Evolutionary conservation across 768 basidiomycete species (phyloP).

Genomic region (Tylopilus felleus): DNA sequence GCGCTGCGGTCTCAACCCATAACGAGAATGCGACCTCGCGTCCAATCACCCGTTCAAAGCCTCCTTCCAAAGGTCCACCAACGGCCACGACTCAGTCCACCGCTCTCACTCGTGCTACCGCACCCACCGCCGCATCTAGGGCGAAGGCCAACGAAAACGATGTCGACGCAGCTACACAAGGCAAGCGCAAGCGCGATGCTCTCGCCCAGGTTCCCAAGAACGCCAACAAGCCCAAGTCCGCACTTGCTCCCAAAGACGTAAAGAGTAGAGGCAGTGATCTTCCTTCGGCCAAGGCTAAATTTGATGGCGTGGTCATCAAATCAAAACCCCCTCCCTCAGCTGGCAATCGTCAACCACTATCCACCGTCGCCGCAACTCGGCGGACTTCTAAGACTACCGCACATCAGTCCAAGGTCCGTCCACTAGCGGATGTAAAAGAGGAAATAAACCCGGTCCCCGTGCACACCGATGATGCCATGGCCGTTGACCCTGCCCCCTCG

Average conservation of each 20-base stretch:
- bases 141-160: slow-evolving; percentile 40
- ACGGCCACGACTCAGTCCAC: slow-evolving; percentile 35
- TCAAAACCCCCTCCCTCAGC: slow-evolving; percentile 34
- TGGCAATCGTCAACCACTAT: slow-evolving; percentile 50
- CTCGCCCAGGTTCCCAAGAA: slow-evolving; percentile 69
- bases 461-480: slow-evolving; percentile 51
- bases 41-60: slow-evolving; percentile 60
- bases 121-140: slow-evolving; percentile 36
- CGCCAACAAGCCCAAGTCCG: slow-evolving; percentile 36
- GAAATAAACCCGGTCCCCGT: slow-evolving; percentile 15
- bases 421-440: slow-evolving; percentile 31
- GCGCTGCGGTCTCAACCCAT: slow-evolving; percentile 49
- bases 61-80: slow-evolving; percentile 37
- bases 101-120: slow-evolving; percentile 41
- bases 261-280: slow-evolving; percentile 58
- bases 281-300: slow-evolving; percentile 43
- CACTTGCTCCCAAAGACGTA: slow-evolving; percentile 31
- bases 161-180: slow-evolving; percentile 45
- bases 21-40: slow-evolving; percentile 73
- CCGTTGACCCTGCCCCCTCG: slow-evolving; percentile 42
- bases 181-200: slow-evolving; percentile 74
- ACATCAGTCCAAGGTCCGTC: slow-evolving; percentile 18
- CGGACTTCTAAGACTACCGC: slow-evolving; percentile 33
- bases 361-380: slow-evolving; percentile 47
- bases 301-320: slow-evolving; percentile 64